Percentiles rank a stretch among this genome's conserved stretches.
These are phyloP conservation scores for Trichoderma sp. DNA, from an alignment of 2,329 filamentous ascomycete genomes.

Conservation along the genomic window DNA sequence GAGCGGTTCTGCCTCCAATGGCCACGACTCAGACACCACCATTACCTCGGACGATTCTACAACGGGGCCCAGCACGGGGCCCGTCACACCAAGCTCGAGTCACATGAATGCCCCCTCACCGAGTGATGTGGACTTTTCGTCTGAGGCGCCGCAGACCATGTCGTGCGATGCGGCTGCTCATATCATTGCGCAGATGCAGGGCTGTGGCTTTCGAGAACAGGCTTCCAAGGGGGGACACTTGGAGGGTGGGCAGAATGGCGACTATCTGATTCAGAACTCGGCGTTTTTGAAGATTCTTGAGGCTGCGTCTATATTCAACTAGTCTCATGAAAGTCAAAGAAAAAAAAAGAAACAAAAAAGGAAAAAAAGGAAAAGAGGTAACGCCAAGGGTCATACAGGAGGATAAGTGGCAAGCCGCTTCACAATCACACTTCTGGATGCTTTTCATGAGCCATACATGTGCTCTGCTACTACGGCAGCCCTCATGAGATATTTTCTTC, in stretches of 20 bases:
- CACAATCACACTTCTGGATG: background rate
- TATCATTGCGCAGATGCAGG: slow-evolving; percentile 48
- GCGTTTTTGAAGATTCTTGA: slow-evolving; percentile 44
- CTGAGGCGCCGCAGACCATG: slow-evolving; percentile 40
- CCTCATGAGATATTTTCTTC: background rate
- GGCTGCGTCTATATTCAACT: slow-evolving; percentile 29
- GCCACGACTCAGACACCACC: slow-evolving; percentile 19
- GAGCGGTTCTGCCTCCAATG: slow-evolving; percentile 29
- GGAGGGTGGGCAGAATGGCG: slow-evolving; percentile 36
- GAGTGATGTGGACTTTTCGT: slow-evolving; percentile 24
- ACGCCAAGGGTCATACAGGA: background rate
- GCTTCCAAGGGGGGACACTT: slow-evolving; percentile 37
- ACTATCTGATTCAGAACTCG: slow-evolving; percentile 43
- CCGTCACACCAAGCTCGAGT: slow-evolving; percentile 32
- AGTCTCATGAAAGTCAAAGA: background rate
- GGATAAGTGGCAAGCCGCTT: background rate
- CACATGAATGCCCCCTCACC: slow-evolving; percentile 28
- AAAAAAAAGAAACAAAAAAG: background rate
- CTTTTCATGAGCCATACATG: background rate
- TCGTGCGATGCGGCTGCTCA: slow-evolving; percentile 42
- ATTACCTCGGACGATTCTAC: slow-evolving; percentile 34
- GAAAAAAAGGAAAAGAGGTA: background rate
- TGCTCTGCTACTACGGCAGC: background rate
- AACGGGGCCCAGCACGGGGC: slow-evolving; percentile 31
- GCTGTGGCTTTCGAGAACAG: slow-evolving; percentile 36